These are phyloP conservation scores for Xylaria palmicola DNA, from an alignment of 495 filamentous ascomycete genomes.

Conservation along the genomic window DNA sequence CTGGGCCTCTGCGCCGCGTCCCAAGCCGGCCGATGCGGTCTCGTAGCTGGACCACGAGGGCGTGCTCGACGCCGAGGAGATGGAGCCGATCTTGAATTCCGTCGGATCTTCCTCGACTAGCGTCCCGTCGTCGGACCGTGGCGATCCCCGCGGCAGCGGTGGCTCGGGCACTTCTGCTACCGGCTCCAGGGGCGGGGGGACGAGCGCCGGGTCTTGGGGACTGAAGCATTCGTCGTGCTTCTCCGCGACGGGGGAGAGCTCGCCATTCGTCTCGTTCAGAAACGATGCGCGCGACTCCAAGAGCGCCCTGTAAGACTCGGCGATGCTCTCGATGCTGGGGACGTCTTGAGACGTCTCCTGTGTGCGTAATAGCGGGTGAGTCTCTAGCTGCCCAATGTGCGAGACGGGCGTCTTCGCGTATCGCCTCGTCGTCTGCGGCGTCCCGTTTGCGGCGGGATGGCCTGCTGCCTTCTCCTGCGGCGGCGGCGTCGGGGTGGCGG, in stretches of 20 bases:
- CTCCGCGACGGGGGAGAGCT: slow-evolving; percentile 16
- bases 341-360: slow-evolving; percentile 24
- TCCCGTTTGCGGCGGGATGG: slow-evolving; percentile 18
- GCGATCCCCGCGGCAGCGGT: slow-evolving; percentile 19
- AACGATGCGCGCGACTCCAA: slow-evolving; percentile 34
- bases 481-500: slow-evolving; percentile 18
- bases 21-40: background rate
- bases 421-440: slow-evolving; percentile 26
- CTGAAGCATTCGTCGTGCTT: slow-evolving; percentile 2
- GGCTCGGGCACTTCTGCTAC: slow-evolving; percentile 18
- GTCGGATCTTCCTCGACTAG: slow-evolving; percentile 44
- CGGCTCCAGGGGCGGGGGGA: slow-evolving; percentile 14
- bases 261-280: slow-evolving; percentile 17
- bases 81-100: slow-evolving; percentile 39
- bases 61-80: slow-evolving; percentile 21
- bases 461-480: slow-evolving; percentile 19
- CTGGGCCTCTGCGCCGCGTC: background rate
- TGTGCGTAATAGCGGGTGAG: slow-evolving; percentile 22
- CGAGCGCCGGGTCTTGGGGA: background rate
- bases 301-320: slow-evolving; percentile 45
- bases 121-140: slow-evolving; percentile 44
- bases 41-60: slow-evolving; percentile 7
- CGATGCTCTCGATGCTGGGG: slow-evolving; percentile 43
- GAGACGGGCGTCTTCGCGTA: slow-evolving; percentile 47
- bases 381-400: slow-evolving; percentile 42